Evolutionary conservation across 345 rosid genomes (phyloP).

Genomic region (Camelina hispida): DNA sequence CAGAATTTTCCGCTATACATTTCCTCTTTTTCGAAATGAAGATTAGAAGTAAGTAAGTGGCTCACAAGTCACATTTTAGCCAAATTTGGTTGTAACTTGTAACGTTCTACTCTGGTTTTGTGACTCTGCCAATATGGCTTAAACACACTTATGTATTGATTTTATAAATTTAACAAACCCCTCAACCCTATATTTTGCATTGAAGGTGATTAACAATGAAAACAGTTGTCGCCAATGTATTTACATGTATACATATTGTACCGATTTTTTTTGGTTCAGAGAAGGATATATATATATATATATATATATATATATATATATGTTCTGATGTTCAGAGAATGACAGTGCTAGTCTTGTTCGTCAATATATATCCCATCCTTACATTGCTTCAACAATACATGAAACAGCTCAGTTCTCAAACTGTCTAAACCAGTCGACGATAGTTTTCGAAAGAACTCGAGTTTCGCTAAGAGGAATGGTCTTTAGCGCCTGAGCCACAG

Average conservation of each 20-base stretch:
- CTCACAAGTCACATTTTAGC: too few relatives aligned
- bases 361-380: neutral
- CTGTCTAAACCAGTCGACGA: conserved; percentile 72
- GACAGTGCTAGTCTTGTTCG: conserved; percentile 1
- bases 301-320: too few relatives aligned
- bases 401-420: conserved; percentile 54
- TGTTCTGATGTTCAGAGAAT: neutral
- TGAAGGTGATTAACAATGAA: neutral
- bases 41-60: too few relatives aligned
- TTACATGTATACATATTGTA: conserved; percentile 1
- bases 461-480: conserved; percentile 73
- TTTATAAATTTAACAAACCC: too few relatives aligned
- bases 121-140: too few relatives aligned
- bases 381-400: conserved; percentile 5
- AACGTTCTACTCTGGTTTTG: too few relatives aligned
- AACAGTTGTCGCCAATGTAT: neutral
- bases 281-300: too few relatives aligned
- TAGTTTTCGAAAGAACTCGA: conserved; percentile 67
- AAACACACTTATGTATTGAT: too few relatives aligned
- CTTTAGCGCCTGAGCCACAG: conserved; percentile 85
- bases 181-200: neutral
- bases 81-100: too few relatives aligned
- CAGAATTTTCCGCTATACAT: too few relatives aligned
- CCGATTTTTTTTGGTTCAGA: neutral
- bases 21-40: too few relatives aligned